Percentiles rank a stretch among this genome's conserved stretches.
Evolutionary conservation across 331 rosid genomes (phyloP).

Genomic region (Spiraea crenata): DNA sequence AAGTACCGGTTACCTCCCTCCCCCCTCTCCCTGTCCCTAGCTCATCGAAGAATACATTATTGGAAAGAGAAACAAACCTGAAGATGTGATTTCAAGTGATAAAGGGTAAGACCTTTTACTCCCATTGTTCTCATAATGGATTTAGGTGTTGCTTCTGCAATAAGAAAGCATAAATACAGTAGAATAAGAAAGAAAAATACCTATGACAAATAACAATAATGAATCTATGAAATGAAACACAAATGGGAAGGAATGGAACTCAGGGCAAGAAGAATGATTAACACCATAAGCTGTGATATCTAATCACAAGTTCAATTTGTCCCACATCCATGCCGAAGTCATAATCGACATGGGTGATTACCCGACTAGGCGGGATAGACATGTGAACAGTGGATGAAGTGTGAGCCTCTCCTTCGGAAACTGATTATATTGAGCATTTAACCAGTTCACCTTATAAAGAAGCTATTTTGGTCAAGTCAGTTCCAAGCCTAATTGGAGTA

Average conservation of each 20-base stretch:
- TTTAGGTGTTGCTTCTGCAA: slow-evolving; percentile 65
- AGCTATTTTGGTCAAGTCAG: neutral
- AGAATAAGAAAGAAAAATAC: slow-evolving; percentile 3
- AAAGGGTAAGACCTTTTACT: slow-evolving; percentile 62
- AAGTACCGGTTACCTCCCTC: slow-evolving; percentile 4
- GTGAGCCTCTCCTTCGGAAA: neutral
- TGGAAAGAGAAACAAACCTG: slow-evolving; percentile 40
- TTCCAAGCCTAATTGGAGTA: neutral
- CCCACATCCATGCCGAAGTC: neutral
- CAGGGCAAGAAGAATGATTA: slow-evolving; percentile 10
- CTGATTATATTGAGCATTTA: neutral
- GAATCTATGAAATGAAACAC: neutral
- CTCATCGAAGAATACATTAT: neutral
- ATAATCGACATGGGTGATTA: neutral
- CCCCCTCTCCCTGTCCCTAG: neutral
- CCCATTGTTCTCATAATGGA: slow-evolving; percentile 65
- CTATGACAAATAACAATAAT: neutral
- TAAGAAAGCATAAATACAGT: neutral
- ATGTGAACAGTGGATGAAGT: neutral
- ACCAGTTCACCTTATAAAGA: neutral
- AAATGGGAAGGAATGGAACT: neutral
- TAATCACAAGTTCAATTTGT: neutral
- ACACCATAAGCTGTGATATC: slow-evolving; percentile 9
- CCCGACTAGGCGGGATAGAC: neutral
- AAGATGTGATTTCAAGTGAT: slow-evolving; percentile 64